These are phyloP conservation scores for Pleurotus giganteus DNA, from an alignment of 768 basidiomycete genomes.

Conservation along the genomic window DNA sequence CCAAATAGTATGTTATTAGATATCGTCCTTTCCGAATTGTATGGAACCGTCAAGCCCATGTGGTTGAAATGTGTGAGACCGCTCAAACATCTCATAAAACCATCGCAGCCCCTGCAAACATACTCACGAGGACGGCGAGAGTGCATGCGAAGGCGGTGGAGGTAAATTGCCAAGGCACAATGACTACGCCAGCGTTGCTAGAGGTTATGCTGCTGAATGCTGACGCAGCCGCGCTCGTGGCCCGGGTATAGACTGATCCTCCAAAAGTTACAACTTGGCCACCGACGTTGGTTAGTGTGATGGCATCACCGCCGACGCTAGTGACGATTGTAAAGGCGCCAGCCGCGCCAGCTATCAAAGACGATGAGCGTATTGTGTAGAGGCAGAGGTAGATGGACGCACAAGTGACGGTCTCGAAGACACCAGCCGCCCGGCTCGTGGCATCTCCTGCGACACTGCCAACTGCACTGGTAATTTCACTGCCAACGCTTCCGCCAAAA, in stretches of 20 bases:
- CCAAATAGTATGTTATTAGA: too few relatives aligned
- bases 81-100: slow-evolving; percentile 26
- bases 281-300: slow-evolving; percentile 37
- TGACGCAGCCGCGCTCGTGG: slow-evolving; percentile 36
- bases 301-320: slow-evolving; percentile 45
- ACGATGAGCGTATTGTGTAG: slow-evolving; percentile 18
- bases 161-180: slow-evolving; percentile 21
- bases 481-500: slow-evolving; percentile 19
- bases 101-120: slow-evolving; percentile 38
- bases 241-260: slow-evolving; percentile 44
- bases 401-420: slow-evolving; percentile 44
- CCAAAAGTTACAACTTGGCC: slow-evolving; percentile 63
- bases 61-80: too few relatives aligned
- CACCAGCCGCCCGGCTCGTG: slow-evolving; percentile 27
- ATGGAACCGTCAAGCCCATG: too few relatives aligned
- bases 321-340: slow-evolving; percentile 53
- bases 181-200: slow-evolving; percentile 22
- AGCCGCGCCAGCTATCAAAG: slow-evolving; percentile 50
- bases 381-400: too few relatives aligned
- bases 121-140: slow-evolving; percentile 35
- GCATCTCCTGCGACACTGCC: slow-evolving; percentile 26
- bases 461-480: slow-evolving; percentile 24
- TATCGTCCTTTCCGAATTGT: too few relatives aligned
- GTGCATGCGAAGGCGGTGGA: slow-evolving; percentile 31
- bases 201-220: slow-evolving; percentile 22